Evolutionary conservation across 176 grass and related monocot species (phyloP).

Genomic region (Calamus simplicifolius): DNA sequence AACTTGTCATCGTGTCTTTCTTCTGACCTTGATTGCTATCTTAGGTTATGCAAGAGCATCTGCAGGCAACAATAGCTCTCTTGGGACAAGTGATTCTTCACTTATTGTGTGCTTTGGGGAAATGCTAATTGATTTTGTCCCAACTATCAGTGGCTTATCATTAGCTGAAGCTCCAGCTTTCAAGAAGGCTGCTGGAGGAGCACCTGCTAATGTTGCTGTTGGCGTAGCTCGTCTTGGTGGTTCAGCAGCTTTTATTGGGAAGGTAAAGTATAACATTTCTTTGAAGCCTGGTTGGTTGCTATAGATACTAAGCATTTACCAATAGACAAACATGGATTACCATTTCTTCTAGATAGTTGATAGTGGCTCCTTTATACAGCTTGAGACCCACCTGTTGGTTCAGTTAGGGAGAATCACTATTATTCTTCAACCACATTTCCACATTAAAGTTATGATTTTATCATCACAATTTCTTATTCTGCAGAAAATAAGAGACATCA

Average conservation of each 20-base stretch:
- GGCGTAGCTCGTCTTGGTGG: conserved; percentile 91
- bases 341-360: too few species aligned
- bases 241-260: conserved; percentile 86
- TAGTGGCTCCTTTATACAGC: too few species aligned
- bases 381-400: too few species aligned
- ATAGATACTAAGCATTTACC: too few species aligned
- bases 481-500: too few species aligned
- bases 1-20: conserved; percentile 2
- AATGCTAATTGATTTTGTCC: conserved; percentile 89
- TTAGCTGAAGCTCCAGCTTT: conserved; percentile 78
- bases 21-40: conserved; percentile 7
- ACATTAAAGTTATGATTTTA: too few species aligned
- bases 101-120: conserved; percentile 87
- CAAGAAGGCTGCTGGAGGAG: conserved; percentile 89
- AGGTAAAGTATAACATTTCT: conserved; percentile 32
- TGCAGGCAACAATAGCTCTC: conserved; percentile 24
- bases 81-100: conserved; percentile 39
- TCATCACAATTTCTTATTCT: too few species aligned
- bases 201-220: conserved; percentile 92
- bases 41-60: conserved; percentile 39
- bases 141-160: conserved; percentile 60
- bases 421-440: too few species aligned
- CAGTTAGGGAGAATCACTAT: too few species aligned
- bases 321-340: too few species aligned
- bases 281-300: too few species aligned